Conservation (phyloP, 2,329 filamentous ascomycete species). For the Fusarium mundagurra region DNA sequence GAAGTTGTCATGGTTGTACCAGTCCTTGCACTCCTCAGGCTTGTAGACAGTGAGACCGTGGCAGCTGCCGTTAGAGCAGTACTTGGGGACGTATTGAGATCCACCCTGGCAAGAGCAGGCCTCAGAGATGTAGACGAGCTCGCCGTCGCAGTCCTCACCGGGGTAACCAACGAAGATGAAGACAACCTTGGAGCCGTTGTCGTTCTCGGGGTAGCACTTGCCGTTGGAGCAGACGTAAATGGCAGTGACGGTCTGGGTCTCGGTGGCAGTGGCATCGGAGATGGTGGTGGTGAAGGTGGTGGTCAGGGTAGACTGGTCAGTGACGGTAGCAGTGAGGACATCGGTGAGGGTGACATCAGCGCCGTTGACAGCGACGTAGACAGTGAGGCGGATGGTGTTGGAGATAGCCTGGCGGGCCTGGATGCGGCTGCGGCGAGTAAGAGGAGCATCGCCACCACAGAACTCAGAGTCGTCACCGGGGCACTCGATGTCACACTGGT, state of each 20-base stretch:
- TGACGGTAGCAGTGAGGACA: constrained; percentile 25
- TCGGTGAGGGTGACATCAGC: constrained; percentile 1
- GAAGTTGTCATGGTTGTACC: constrained; percentile 20
- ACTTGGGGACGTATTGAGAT: constrained; percentile 28
- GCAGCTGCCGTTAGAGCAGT: constrained; percentile 29
- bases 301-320: constrained; percentile 29
- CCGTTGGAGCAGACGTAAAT: constrained; percentile 32
- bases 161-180: constrained; percentile 36
- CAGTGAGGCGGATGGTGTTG: constrained; percentile 38
- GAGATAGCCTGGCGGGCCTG: constrained; percentile 30
- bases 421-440: constrained; percentile 26
- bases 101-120: constrained; percentile 36
- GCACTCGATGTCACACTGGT: constrained; percentile 33
- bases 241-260: constrained; percentile 30
- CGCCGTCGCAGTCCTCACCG: constrained; percentile 28
- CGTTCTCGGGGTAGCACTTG: constrained; percentile 23
- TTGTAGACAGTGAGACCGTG: constrained; percentile 37
- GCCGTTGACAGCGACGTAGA: constrained; percentile 25
- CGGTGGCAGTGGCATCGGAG: constrained; percentile 13
- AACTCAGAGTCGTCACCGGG: constrained; percentile 33
- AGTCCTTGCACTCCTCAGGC: constrained; percentile 33
- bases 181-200: constrained; percentile 2
- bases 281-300: constrained; percentile 33
- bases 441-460: constrained; percentile 35
- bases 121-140: constrained; percentile 34